Evolutionary conservation across 352 stramenopile genomes (phyloP).

Genomic region (Plasmopara muralis): DNA sequence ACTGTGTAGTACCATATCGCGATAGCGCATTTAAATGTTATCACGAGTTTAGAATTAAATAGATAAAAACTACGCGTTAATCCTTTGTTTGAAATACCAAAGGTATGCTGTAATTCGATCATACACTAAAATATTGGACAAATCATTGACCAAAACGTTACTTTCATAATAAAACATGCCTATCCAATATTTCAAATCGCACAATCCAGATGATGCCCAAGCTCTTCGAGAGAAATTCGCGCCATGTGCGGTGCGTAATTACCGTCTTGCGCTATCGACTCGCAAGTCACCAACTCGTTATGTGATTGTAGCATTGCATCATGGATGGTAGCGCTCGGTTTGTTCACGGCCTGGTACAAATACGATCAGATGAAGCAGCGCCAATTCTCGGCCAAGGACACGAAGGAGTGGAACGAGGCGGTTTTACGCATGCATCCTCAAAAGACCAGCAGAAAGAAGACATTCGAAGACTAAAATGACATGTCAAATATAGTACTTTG

Average conservation of each 20-base stretch:
- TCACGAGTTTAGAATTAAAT: too few species aligned
- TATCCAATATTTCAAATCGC: too few species aligned
- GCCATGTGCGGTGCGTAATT: conserved; percentile 30
- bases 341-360: conserved; percentile 42
- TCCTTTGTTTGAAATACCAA: too few species aligned
- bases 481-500: background rate
- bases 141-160: too few species aligned
- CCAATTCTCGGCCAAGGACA: conserved; percentile 42
- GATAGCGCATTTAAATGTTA: too few species aligned
- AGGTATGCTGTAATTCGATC: too few species aligned
- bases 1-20: too few species aligned
- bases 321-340: conserved; percentile 39
- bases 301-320: conserved; percentile 34
- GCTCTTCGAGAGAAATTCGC: conserved; percentile 38
- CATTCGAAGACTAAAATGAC: conserved; percentile 6
- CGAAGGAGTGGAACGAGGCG: conserved; percentile 48
- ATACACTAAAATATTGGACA: too few species aligned
- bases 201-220: conserved; percentile 14
- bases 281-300: background rate
- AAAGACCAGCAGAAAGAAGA: conserved; percentile 22
- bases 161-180: too few species aligned
- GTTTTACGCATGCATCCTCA: conserved; percentile 40
- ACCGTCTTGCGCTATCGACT: background rate
- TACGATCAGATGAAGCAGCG: conserved; percentile 53
- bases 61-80: too few species aligned